Evolutionary conservation across 371 early-diverging fungal genomes (phyloP), one percentile per base, ranked within the genome.

Genomic region (Phascolomyces articulosus): DNA sequence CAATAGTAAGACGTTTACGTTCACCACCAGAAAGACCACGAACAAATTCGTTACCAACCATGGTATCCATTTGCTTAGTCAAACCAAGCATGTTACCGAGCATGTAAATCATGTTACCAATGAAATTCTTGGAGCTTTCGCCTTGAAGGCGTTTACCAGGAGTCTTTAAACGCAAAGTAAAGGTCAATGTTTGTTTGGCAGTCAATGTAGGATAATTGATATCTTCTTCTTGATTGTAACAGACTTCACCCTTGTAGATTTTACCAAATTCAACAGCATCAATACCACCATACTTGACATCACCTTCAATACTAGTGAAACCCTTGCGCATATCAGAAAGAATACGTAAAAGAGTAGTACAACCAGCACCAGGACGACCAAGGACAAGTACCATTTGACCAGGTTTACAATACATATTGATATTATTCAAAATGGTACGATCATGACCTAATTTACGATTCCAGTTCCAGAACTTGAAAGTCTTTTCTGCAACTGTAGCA

Each of bases 11-110:
- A 55, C 93, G 80, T 82, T 92, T 91, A 67, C 86, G 77, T 77
- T 84, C 91, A 64, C 92, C 93, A 56, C 85, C 93, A n/a, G 82
- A 82, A 26, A 90, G 74, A 47, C 91, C 90, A 62, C 87, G 85
- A 40, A 86, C 62, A 29, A 77, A 79, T 0, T 82, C 88, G 59
- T 90, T 85, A 24, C 93, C 93, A 20, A 93, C 87, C 31, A 86
- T 69, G 2, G 88, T 84, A 70, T 91, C 73, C 23, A 82, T 77
- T 68, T 81, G 82, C 58, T 85, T 80, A 40, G 74, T 75, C 27
- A 89, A 76, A 18, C 87, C 83, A 21, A 87, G 70, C 73, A 83
- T 69, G 53, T 79, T 77, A 15, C 72, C 63, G 13, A 80, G 67
- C 70, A 71, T 67, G 34, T 72, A 70, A 27, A 79, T 60, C 15